Conservation (phyloP, 2,329 filamentous ascomycete genomes). For the Diplodia mutila region DNA sequence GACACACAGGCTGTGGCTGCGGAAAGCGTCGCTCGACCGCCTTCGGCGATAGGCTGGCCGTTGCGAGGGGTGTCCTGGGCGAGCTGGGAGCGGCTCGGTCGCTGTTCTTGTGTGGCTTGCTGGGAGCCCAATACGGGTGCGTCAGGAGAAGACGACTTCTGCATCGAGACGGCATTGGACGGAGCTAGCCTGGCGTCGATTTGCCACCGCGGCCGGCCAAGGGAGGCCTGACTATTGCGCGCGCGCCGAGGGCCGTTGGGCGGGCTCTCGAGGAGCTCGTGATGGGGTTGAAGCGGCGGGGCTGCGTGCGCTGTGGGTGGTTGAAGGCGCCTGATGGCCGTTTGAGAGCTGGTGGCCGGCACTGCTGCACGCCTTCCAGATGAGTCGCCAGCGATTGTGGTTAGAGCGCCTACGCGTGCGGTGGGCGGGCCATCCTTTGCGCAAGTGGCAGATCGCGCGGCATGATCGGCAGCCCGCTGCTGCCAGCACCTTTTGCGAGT, state of each 20-base stretch:
- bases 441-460: conserved; percentile 23
- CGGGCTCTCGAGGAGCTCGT: not conserved
- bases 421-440: conserved; percentile 16
- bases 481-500: conserved; percentile 10
- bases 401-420: conserved; percentile 21
- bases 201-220: conserved; percentile 16
- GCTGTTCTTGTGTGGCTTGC: conserved; percentile 14
- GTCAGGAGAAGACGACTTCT: conserved; percentile 17
- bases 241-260: not conserved
- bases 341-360: not conserved
- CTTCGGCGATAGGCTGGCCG: conserved; percentile 17
- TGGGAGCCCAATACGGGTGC: conserved; percentile 14
- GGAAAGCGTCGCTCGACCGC: conserved; percentile 6
- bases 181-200: not conserved
- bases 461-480: conserved; percentile 16
- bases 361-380: conserved; percentile 6
- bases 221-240: conserved; percentile 7
- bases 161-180: conserved; percentile 14
- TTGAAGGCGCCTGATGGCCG: conserved; percentile 5
- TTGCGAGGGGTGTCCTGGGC: conserved; percentile 15
- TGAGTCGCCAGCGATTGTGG: not conserved
- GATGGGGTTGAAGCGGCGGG: not conserved
- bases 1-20: not conserved
- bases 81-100: conserved; percentile 19
- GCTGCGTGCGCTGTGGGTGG: not conserved